Percentiles rank a stretch among this genome's conserved stretches.
Conservation (phyloP, 2,329 filamentous ascomycete genomes). For the Penicillium verrucosum region DNA sequence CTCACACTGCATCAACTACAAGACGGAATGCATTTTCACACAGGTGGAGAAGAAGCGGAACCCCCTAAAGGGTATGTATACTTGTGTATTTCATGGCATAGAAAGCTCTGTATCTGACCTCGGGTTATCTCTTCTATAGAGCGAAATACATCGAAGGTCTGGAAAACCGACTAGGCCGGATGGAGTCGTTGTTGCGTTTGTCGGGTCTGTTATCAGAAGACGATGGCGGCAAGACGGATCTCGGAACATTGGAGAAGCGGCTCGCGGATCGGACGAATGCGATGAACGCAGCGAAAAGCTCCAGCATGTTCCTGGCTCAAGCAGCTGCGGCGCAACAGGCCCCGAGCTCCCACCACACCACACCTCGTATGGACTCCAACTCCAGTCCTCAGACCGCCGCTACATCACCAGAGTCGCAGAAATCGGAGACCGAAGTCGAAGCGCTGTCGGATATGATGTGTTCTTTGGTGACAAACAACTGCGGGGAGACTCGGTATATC, state of each 20-base stretch:
- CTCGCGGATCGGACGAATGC: conserved; percentile 51
- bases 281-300: conserved; percentile 37
- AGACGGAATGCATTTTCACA: conserved; percentile 95
- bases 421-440: conserved; percentile 70
- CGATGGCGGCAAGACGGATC: conserved; percentile 78
- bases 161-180: conserved; percentile 89
- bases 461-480: conserved; percentile 90
- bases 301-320: conserved; percentile 27
- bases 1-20: conserved; percentile 95
- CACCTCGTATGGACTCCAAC: conserved; percentile 46
- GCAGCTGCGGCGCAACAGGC: conserved; percentile 32
- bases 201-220: conserved; percentile 84
- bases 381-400: conserved; percentile 51
- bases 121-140: conserved; percentile 45
- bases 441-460: conserved; percentile 98
- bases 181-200: conserved; percentile 86
- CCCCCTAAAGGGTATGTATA: conserved; percentile 84
- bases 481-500: conserved; percentile 92
- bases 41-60: conserved; percentile 98
- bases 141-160: conserved; percentile 98
- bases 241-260: conserved; percentile 81
- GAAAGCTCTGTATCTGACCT: conserved; percentile 15
- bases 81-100: conserved; percentile 24
- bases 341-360: conserved; percentile 41
- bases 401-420: conserved; percentile 53